Conservation (phyloP, 352 stramenopile genomes). For the Phytophthora cactorum region DNA sequence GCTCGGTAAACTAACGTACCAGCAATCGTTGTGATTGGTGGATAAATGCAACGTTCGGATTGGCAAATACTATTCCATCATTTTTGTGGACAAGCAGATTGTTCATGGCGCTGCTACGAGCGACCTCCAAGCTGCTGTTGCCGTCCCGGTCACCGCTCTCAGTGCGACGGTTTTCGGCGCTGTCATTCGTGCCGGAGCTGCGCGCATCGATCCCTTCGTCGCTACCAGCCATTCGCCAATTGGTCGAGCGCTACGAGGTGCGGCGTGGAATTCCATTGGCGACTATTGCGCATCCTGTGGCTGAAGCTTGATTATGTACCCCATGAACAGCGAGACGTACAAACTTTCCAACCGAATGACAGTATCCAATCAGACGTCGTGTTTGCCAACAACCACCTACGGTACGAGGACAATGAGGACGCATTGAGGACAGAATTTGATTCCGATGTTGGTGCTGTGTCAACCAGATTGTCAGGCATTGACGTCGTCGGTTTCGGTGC, state of each 20-base stretch:
- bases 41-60: constrained; percentile 1
- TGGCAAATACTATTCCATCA: constrained; percentile 1
- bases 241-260: constrained; percentile 62
- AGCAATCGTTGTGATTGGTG: neutral
- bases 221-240: constrained; percentile 45
- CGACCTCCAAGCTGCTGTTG: constrained; percentile 9
- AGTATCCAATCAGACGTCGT: constrained; percentile 60
- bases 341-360: constrained; percentile 49
- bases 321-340: constrained; percentile 41
- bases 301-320: neutral
- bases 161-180: constrained; percentile 37
- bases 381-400: constrained; percentile 79
- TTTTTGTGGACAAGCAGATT: constrained; percentile 5
- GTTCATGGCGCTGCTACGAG: constrained; percentile 21
- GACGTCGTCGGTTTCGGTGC: constrained; percentile 79
- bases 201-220: constrained; percentile 50
- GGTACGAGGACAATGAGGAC: constrained; percentile 26
- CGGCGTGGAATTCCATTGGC: neutral
- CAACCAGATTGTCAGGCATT: constrained; percentile 59
- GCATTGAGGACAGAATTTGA: neutral
- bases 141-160: constrained; percentile 17
- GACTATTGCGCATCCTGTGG: neutral
- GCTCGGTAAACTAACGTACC: too few species aligned
- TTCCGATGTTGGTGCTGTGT: constrained; percentile 2
- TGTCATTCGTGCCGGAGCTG: constrained; percentile 58